Base-by-base conservation (phyloP, 306 rosid genomes). In the Ochetophila trinervis region DNA sequence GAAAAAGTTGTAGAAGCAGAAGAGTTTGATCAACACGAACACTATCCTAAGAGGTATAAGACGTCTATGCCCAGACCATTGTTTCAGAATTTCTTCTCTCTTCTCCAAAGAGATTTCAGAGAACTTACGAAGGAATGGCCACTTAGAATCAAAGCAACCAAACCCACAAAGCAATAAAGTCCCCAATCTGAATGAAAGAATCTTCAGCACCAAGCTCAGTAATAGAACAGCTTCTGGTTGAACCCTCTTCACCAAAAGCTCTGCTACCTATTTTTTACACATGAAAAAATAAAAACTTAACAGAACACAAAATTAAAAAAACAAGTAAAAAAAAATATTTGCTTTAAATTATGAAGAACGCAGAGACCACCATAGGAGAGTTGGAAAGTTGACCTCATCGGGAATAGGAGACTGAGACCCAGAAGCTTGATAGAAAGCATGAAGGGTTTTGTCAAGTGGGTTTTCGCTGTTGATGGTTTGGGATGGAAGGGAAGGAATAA, bases 71-170 rank as follows among this genome's bases (percentile, higher is more conserved):
- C 67, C 84, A 12, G 96, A 77, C 97, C 99, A 93, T 3, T 71
- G 74, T 69, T 69, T 61, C 50, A 93, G 85, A 60, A 86, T 63
- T 34, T 63, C 7, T 69, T 93, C 97, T 74, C 96, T 90, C 67
- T 88, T 93, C 10, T 84, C 87, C 83, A 84, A 27, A 3, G 96
- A 47, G 70, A 93, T 72, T 32, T 93, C 99, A 47, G 90, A 80
- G 66, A 93, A 93, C 4, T 63, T 83, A 65, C 60, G 85, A 72
- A 93, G 56, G 66, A 87, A 86, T 10, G 99, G 99, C 97, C 94
- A 84, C 56, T 68, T 84, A 80, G 79, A 53, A 16, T 86, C 87
- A 48, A 93, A 67, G 71, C 91, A 78, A 58, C 50, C 15, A 19
- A 5, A 70, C 27, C 97, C 96, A 64, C 99, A 93, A 5, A 93